These are phyloP conservation scores for Eimeria praecox DNA, from an alignment of 169 alveolate species.

Conservation along the genomic window DNA sequence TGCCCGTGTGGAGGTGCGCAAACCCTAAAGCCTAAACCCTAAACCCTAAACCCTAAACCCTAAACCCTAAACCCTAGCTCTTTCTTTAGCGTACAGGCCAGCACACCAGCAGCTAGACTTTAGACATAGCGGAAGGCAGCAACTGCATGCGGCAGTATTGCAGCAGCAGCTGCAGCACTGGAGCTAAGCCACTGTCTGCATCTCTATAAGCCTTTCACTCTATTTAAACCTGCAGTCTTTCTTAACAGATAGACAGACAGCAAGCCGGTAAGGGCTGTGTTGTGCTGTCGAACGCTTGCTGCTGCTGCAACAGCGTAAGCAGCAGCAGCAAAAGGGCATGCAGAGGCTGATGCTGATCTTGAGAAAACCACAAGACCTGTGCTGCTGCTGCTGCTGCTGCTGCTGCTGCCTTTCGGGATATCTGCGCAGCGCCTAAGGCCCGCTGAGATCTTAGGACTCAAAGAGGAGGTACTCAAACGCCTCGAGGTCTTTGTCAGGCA, in stretches of 20 bases:
- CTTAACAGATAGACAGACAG: neutral
- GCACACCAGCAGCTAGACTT: neutral
- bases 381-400: neutral
- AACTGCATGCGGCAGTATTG: neutral
- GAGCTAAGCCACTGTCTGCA: neutral
- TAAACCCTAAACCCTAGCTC: neutral
- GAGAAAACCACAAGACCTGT: neutral
- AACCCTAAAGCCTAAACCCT: constrained; percentile 8
- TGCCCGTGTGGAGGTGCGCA: constrained; percentile 59
- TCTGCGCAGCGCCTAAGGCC: constrained; percentile 75
- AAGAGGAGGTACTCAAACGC: constrained; percentile 42
- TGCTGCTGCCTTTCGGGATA: neutral
- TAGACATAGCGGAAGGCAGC: neutral
- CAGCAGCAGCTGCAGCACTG: neutral
- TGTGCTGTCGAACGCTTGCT: neutral
- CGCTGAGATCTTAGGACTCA: constrained; percentile 68
- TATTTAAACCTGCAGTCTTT: neutral
- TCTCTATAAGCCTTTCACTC: no score
- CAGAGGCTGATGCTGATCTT: neutral
- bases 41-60: constrained; percentile 6
- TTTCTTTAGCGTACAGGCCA: neutral
- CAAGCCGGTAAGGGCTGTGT: neutral
- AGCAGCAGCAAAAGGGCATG: neutral
- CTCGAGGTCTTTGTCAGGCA: constrained; percentile 33
- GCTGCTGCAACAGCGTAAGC: neutral